These are phyloP conservation scores for Calonectria montana DNA, from an alignment of 2,329 filamentous ascomycete species.

Conservation along the genomic window DNA sequence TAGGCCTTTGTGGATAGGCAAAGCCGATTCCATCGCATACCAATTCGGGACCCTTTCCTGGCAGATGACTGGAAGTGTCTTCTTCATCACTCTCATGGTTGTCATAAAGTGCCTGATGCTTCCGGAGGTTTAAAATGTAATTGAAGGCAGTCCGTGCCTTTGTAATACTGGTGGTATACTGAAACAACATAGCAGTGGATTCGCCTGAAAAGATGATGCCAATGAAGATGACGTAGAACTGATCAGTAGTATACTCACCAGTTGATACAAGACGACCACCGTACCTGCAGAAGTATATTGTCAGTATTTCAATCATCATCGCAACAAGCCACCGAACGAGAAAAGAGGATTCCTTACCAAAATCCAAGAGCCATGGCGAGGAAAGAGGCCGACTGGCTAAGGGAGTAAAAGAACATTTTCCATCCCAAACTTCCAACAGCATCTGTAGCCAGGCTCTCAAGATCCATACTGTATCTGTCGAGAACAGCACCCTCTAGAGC, in stretches of 20 bases:
- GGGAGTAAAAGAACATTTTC: constrained; percentile 55
- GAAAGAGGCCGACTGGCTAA: constrained; percentile 54
- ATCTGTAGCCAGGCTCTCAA: constrained; percentile 46
- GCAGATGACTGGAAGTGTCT: not conserved
- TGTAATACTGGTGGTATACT: constrained; percentile 63
- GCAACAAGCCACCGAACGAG: too few relatives aligned
- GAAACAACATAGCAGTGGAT: constrained; percentile 55
- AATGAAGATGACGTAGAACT: constrained; percentile 65
- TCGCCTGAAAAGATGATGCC: constrained; percentile 60
- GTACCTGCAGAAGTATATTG: constrained; percentile 42
- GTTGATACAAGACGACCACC: constrained; percentile 53
- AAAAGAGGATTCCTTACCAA: constrained; percentile 42
- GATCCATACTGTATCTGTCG: constrained; percentile 46
- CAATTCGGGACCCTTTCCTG: constrained; percentile 49
- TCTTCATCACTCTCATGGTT: constrained; percentile 37
- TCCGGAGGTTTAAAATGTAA: constrained; percentile 58
- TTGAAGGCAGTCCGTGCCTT: constrained; percentile 61
- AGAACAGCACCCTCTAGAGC: constrained; percentile 58
- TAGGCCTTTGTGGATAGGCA: constrained; percentile 62
- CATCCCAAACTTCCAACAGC: constrained; percentile 47
- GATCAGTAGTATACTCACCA: constrained; percentile 58
- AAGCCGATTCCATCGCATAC: constrained; percentile 66
- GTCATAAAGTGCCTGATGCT: constrained; percentile 45
- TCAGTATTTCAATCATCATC: not conserved
- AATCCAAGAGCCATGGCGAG: constrained; percentile 54